phyloP scores from a whole-genome alignment of 495 filamentous ascomycete genomes.

The Pyrenula aspistea region DNA sequence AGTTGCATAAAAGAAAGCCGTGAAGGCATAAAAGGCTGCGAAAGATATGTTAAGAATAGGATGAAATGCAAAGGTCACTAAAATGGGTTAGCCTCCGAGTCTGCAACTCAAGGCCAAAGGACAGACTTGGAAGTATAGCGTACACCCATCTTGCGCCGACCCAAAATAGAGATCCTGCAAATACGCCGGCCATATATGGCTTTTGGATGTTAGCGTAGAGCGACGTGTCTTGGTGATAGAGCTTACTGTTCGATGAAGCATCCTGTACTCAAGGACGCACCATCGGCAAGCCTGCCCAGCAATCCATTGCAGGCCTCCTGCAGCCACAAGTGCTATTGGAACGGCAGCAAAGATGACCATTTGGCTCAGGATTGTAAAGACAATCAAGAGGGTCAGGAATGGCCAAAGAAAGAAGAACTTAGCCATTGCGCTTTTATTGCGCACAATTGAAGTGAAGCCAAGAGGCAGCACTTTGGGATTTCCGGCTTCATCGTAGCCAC shows the following conservation, averaged over 20 bases:
- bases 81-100: slow-evolving; percentile 12
- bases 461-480: slow-evolving; percentile 46
- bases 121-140: slow-evolving; percentile 56
- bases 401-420: slow-evolving; percentile 91
- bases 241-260: slow-evolving; percentile 75
- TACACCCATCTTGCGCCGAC: slow-evolving; percentile 66
- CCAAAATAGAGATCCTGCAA: slow-evolving; percentile 78
- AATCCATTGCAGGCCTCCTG: slow-evolving; percentile 66
- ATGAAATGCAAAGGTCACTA: slow-evolving; percentile 51
- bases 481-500: slow-evolving; percentile 70
- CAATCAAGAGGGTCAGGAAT: slow-evolving; percentile 57
- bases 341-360: slow-evolving; percentile 64
- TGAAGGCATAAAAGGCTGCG: slow-evolving; percentile 46
- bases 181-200: slow-evolving; percentile 89
- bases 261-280: slow-evolving; percentile 74
- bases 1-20: slow-evolving; percentile 72
- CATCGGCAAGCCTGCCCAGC: slow-evolving; percentile 66
- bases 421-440: slow-evolving; percentile 66
- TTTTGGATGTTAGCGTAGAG: slow-evolving; percentile 18
- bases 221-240: not conserved
- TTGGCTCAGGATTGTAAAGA: slow-evolving; percentile 58
- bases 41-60: slow-evolving; percentile 70
- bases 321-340: slow-evolving; percentile 51
- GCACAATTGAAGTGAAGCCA: slow-evolving; percentile 40
- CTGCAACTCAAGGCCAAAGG: slow-evolving; percentile 4